Conservation (phyloP, 192 early-diverging fungal genomes). For the Backusella westeae region DNA sequence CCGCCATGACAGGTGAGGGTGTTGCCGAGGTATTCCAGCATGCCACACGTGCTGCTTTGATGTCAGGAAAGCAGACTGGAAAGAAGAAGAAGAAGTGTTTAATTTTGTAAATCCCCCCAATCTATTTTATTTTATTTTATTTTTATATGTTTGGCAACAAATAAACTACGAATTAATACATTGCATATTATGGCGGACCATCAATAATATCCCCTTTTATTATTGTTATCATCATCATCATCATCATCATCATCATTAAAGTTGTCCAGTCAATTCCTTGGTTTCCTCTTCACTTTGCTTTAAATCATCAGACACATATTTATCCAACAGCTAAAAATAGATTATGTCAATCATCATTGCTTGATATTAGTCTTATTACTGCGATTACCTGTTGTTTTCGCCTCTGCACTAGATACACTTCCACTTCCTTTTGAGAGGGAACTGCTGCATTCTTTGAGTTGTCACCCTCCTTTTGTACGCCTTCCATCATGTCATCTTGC, state of each 20-base stretch:
- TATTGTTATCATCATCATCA: neutral
- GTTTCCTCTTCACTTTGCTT: constrained; percentile 32
- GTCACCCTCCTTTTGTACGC: constrained; percentile 25
- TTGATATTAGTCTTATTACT: too few species aligned
- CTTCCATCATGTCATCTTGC: neutral
- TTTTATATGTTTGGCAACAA: neutral
- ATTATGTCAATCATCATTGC: too few species aligned
- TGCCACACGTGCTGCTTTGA: constrained; percentile 51
- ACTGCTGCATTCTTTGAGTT: constrained; percentile 44
- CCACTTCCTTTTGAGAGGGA: constrained; percentile 74
- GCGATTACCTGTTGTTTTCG: constrained; percentile 59
- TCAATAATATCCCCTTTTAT: neutral
- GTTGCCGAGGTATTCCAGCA: constrained; percentile 84
- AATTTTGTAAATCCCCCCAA: constrained; percentile 19
- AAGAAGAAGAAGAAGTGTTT: constrained; percentile 22
- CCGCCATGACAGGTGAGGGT: constrained; percentile 71
- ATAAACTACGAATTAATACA: neutral
- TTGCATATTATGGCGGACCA: too few species aligned
- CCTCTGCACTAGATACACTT: constrained; percentile 69
- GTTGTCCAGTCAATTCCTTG: constrained; percentile 28
- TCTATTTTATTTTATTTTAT: too few species aligned
- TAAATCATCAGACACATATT: constrained; percentile 43
- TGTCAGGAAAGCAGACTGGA: constrained; percentile 6
- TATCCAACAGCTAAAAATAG: constrained; percentile 37
- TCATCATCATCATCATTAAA: neutral